Conservation (phyloP, 306 rosid species). For the Quercus mongolica region DNA sequence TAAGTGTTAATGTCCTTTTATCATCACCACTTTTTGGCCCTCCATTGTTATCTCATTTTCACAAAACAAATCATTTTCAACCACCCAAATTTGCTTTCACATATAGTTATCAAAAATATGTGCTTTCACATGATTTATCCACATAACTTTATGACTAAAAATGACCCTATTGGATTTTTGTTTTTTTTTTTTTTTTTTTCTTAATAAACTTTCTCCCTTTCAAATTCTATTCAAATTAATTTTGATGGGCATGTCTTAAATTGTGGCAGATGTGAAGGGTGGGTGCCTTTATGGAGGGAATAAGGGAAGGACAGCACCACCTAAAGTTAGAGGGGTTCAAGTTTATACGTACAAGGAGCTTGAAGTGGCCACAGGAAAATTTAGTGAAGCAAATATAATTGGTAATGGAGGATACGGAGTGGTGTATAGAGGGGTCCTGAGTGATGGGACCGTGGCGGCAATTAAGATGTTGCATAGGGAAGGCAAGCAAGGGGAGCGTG, state of each 20-base stretch:
- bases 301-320: slow-evolving; percentile 37
- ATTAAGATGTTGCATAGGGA: slow-evolving; percentile 62
- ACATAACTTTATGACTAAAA: neutral
- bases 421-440: slow-evolving; percentile 69
- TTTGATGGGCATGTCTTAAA: slow-evolving; percentile 17
- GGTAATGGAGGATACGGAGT: slow-evolving; percentile 63
- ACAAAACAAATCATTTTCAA: neutral
- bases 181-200: neutral
- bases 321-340: slow-evolving; percentile 65
- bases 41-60: neutral
- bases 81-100: neutral
- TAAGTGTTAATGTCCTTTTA: neutral
- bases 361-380: slow-evolving; percentile 65
- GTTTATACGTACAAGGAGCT: slow-evolving; percentile 84
- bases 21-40: too few species aligned
- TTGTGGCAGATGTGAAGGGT: slow-evolving; percentile 65
- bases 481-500: slow-evolving; percentile 94
- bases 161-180: neutral
- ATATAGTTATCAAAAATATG: neutral
- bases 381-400: slow-evolving; percentile 62
- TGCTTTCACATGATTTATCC: neutral
- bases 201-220: neutral
- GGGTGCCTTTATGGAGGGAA: slow-evolving; percentile 79
- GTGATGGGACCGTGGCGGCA: slow-evolving; percentile 81
- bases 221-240: neutral